Percentiles rank a stretch among this genome's conserved stretches.
These are phyloP conservation scores for Cnidoscolus chayamansa DNA, from an alignment of 441 rosid species.

Conservation along the genomic window DNA sequence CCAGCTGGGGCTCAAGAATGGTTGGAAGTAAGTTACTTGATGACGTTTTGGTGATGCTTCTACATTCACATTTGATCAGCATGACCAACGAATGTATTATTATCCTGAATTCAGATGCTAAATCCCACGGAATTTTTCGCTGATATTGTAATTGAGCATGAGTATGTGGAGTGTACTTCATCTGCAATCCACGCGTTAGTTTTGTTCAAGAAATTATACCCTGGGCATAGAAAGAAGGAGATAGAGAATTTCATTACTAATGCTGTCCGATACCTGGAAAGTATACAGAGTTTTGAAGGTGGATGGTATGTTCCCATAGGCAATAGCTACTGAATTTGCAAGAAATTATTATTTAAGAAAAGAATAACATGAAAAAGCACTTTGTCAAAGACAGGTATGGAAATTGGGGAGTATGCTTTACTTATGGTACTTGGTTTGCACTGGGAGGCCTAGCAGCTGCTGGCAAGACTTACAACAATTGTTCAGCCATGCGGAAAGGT, in stretches of 20 bases:
- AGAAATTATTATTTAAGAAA: not conserved
- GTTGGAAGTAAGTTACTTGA: constrained; percentile 52
- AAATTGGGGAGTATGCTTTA: constrained; percentile 52
- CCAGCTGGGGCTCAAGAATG: constrained; percentile 62
- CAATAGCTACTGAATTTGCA: too few species aligned
- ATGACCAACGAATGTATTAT: too few species aligned
- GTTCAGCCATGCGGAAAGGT: constrained; percentile 30
- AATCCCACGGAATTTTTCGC: constrained; percentile 52
- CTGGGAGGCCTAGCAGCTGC: constrained; percentile 41
- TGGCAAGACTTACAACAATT: constrained; percentile 39
- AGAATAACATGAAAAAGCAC: not conserved
- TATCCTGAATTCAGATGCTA: constrained; percentile 36
- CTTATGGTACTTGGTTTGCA: constrained; percentile 46
- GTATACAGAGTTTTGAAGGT: constrained; percentile 48
- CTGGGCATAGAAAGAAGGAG: constrained; percentile 44
- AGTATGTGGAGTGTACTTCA: constrained; percentile 58
- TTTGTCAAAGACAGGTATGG: constrained; percentile 25
- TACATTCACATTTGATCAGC: too few species aligned
- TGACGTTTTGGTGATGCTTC: too few species aligned
- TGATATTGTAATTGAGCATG: constrained; percentile 49
- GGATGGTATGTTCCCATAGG: constrained; percentile 36
- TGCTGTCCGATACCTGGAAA: constrained; percentile 37
- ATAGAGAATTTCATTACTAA: constrained; percentile 39
- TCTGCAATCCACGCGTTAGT: constrained; percentile 45
- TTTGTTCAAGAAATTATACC: constrained; percentile 45